Evolutionary conservation across 768 basidiomycete species (phyloP).

Genomic region (Daedaleopsis nitida): DNA sequence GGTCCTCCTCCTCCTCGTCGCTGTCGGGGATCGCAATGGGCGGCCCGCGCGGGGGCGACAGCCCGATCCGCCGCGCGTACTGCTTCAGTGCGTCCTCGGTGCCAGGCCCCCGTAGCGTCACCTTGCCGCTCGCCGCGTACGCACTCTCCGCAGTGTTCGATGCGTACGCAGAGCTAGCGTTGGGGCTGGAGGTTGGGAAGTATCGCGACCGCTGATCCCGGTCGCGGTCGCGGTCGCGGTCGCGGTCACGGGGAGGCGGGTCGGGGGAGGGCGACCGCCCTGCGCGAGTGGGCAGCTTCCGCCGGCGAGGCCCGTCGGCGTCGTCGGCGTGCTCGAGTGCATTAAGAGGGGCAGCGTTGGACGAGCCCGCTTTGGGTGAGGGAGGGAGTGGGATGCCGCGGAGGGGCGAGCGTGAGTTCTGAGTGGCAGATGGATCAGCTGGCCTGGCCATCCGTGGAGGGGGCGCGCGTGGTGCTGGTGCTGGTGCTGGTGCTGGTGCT

Average conservation of each 20-base stretch:
- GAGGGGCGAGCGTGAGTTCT: slow-evolving; percentile 22
- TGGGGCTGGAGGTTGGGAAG: slow-evolving; percentile 6
- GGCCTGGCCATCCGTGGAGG: neutral
- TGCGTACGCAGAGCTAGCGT: too few relatives aligned
- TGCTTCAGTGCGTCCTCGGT: slow-evolving; percentile 25
- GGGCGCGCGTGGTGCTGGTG: slow-evolving; percentile 15
- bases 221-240: slow-evolving; percentile 5
- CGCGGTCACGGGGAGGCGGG: slow-evolving; percentile 19
- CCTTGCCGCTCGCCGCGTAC: slow-evolving; percentile 9
- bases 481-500: slow-evolving; percentile 2
- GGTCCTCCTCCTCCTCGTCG: slow-evolving; percentile 21
- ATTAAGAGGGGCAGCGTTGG: neutral
- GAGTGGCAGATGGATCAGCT: neutral
- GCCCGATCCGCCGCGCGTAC: slow-evolving; percentile 32
- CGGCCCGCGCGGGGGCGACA: slow-evolving; percentile 24
- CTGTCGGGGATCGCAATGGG: slow-evolving; percentile 33
- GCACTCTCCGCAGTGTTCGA: too few relatives aligned
- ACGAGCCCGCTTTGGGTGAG: slow-evolving; percentile 21
- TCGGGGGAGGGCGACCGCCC: slow-evolving; percentile 21
- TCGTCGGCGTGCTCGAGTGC: slow-evolving; percentile 26
- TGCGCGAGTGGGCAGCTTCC: slow-evolving; percentile 23
- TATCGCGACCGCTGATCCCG: slow-evolving; percentile 23
- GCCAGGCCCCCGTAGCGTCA: slow-evolving; percentile 6
- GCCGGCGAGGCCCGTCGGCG: slow-evolving; percentile 25
- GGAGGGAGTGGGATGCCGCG: slow-evolving; percentile 23